Evolutionary conservation across 148 eudicot genomes (phyloP).

Genomic region (Drosera capensis): DNA sequence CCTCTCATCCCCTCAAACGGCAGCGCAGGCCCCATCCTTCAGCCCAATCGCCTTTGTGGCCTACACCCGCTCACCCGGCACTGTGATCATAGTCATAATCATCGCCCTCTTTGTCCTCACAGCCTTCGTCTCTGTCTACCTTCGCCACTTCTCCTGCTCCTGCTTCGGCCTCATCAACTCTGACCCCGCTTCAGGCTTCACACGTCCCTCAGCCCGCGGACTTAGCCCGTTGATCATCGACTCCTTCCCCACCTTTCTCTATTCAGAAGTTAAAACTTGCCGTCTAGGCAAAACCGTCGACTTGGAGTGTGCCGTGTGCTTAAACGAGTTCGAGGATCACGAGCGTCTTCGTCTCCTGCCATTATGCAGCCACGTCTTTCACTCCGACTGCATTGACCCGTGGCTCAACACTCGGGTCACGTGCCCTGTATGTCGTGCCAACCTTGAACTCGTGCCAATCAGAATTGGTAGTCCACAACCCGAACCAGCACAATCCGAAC

Average conservation of each 20-base stretch:
- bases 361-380: constrained; percentile 46
- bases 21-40: neutral
- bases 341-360: constrained; percentile 46
- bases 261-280: constrained; percentile 37
- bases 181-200: neutral
- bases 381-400: constrained; percentile 27
- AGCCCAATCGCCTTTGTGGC: neutral
- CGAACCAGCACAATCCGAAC: neutral
- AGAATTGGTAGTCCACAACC: neutral
- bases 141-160: constrained; percentile 19
- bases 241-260: constrained; percentile 33
- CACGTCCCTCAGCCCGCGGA: constrained; percentile 7
- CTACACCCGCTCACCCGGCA: constrained; percentile 7
- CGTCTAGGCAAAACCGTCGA: constrained; percentile 21
- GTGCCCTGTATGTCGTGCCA: constrained; percentile 42
- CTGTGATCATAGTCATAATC: constrained; percentile 17
- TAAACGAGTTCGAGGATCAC: constrained; percentile 34
- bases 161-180: constrained; percentile 15
- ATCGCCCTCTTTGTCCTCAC: constrained; percentile 16
- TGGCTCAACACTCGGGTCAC: constrained; percentile 33
- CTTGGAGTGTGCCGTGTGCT: constrained; percentile 45
- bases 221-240: constrained; percentile 19
- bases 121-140: constrained; percentile 21
- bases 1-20: neutral
- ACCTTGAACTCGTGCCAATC: constrained; percentile 7